Base-by-base conservation (phyloP, 768 basidiomycete genomes). In the Leccinum imitatum region DNA sequence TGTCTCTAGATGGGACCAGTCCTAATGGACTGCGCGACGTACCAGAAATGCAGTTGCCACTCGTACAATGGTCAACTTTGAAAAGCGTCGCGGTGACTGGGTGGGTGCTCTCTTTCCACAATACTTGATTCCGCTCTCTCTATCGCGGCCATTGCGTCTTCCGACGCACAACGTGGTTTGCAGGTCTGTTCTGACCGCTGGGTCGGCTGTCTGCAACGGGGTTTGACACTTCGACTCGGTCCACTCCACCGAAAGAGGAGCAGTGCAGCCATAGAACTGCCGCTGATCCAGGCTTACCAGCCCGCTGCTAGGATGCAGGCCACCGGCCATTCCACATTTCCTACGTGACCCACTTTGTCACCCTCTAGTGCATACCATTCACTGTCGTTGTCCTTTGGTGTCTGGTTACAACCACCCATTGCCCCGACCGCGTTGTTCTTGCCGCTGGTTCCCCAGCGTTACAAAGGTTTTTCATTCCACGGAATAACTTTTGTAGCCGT, bases 11-110 rank as follows among this genome's bases (percentile, higher is more conserved):
- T 3, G 67, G 61, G 71, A 64, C 68, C 61, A 56, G 70, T 64
- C 69, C 44, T 70, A 21, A 69, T 13, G 61, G 67, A 57, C 69
- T 60, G 65, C 58, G 65, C 65, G 67, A 62, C 67, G 60, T 68
- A 76, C 67, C 65, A 71, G 73, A 69, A 68, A 75, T 13, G 2
- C 70, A 60, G 71, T 62, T 66, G 58, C 62, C 56, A 41, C 1
- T 30, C 50, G 56, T 48, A 46, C 54, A 37, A 48, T 63, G 60
- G 65, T 52, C 51, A 50, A 61, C 68, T 64, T 73, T 69, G 69
- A 62, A 71, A 73, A 11, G 60, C 58, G 65, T 70, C 64, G 67
- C 53, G 72, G 25, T 67, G 73, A 64, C 63, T 39, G 68, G 73
- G 66, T 66, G 64, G 58, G 66, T 59, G 33, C 0, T 50, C 52